Base-by-base conservation (phyloP, 495 filamentous ascomycete genomes). In the Chaetomium fimeti region DNA sequence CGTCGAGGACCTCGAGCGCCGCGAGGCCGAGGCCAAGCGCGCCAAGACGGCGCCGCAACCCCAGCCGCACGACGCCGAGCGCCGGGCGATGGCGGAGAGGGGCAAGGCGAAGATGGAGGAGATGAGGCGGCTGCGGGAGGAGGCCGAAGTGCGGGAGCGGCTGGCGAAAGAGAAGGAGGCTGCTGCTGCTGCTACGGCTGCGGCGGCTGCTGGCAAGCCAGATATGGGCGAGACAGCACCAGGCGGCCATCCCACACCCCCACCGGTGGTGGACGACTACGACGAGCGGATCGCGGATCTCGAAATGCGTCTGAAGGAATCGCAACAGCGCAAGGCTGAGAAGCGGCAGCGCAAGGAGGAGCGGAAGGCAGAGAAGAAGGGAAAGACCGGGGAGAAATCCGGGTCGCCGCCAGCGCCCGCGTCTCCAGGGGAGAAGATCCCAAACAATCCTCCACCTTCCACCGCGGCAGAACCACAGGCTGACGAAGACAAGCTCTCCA, bases 201-300 rank as follows among this genome's bases (percentile, higher is more conserved):
- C 27, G n/a, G 43, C 28, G 7, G 7, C 22, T 25, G 43, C 27
- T 28, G 20, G 48, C 16, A 61, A 29, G 32, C 25, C 28, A 67
- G 63, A 62, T 65, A 57, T 52, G 66, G 25, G 43, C 60, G 29
- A 48, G 60, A 24, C 55, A 68, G 11, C 49, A 1, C 48, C n/a
- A 36, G 36, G 43, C 49, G 28, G 24, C 32, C 58, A 45, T 9
- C 47, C 16, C 62, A 48, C 25, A 11, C 66, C 64, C 11, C 62
- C 68, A 5, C 38, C 54, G 52, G 20, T 59, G 20, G 45, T 25
- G 20, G 64, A 68, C 29, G 71, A 75, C 24, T 77, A 75, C 58
- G 79, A 80, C 40, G 69, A 74, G 36, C 70, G 67, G 24, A 73
- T 78, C 29, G 78, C 75, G n/a, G 74, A 77, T n/a, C 61, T 81